Evolutionary conservation across 192 early-diverging fungal species (phyloP), one percentile per base, ranked within the genome.

Genomic region (Lunasporangiospora selenospora): DNA sequence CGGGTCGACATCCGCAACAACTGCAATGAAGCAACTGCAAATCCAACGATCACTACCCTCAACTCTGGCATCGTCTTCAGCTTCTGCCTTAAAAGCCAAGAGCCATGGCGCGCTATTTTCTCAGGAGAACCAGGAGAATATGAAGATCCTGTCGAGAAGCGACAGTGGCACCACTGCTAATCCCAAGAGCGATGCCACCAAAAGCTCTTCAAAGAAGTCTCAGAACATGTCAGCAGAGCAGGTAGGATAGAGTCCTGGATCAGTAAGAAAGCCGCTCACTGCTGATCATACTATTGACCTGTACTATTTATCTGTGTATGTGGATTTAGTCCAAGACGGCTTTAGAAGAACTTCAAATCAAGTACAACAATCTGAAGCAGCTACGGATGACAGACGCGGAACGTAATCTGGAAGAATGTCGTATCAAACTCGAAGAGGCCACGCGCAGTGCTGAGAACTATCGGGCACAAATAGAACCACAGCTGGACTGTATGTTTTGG

Each of bases 381-480:
- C 69, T 73, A 16, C 41, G 58, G 15, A 41, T 49, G 16, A 73
- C 69, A 1, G 69, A 73, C 3, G 69, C 69, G 2, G 69, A 73
- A 19, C 43, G 33, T n/a, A 48, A 63, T 43, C 42, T 73, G 21
- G 41, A 57, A 0, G 69, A 73, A 18, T 73, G 33, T 30, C 59
- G 48, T 18, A 31, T 19, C 37, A 57, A 73, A 33, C 55, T 73
- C 8, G 60, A 73, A 2, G 69, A 73, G 54, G 32, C 54, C 9
- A 73, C 54, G 12, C 53, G n/a, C 18, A 73, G 69, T 19, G 55
- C 69, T 2, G 69, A 51, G 10, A 62, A 73, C 33, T 73, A 73
- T 34, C 59, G 69, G 11, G 33, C 59, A 16, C 60, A 63, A 23
- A 73, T 57, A 10, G 69, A 73, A 42, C 69, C 53, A 8, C 69